Base-by-base conservation (phyloP, 2,329 filamentous ascomycete species). In the Madurella mycetomatis region DNA sequence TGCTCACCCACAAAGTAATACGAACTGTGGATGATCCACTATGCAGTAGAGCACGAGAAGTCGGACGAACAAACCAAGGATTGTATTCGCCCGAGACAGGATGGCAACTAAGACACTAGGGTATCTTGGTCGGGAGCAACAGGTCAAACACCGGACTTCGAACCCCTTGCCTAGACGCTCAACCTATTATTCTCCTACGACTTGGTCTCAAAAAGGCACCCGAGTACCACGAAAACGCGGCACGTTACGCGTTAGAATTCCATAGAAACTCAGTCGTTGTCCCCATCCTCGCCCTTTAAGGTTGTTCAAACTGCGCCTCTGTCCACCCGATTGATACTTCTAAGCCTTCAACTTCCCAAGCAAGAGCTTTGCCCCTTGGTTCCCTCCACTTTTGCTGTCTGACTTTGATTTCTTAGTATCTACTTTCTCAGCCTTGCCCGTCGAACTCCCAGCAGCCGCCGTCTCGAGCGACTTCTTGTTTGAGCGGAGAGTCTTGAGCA, bases 401-500 rank as follows among this genome's bases (percentile, higher is more conserved):
- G 66, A 62, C 72, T 60, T 74, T 41, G 72, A 70, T 50, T 74
- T 72, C 49, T 72, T 75, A 62, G 77, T 76, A 47, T 73, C 78
- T 64, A 69, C 67, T 39, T 63, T 65, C 1, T 72, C 72, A 66
- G 75, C 79, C 67, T 81, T 81, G 65, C 78, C 76, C 5, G 71
- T 66, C 17, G 74, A 83, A 73, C 78, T 81, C 64, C 80, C 80
- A 44, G 70, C 78, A 1, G 86, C 84, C 9, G 86, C 86, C 68
- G 81, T 83, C 66, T 89, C 77, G 53, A 96, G 73, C 56, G 75
- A 73, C 73, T 87, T 85, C 76, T 84, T 88, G 62, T 85, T 83
- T 73, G 87, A 86, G 74, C 84, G 86, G 62, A 96, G 73, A 13
- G 76, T 81, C 69, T 85, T 83, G 66, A 85, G 75, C 49, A 95